A percentile compares a stretch with the other conserved stretches of the same genome.
Conservation (phyloP, 1,284 basidiomycete species). For the Apiotrichum sp. region DNA sequence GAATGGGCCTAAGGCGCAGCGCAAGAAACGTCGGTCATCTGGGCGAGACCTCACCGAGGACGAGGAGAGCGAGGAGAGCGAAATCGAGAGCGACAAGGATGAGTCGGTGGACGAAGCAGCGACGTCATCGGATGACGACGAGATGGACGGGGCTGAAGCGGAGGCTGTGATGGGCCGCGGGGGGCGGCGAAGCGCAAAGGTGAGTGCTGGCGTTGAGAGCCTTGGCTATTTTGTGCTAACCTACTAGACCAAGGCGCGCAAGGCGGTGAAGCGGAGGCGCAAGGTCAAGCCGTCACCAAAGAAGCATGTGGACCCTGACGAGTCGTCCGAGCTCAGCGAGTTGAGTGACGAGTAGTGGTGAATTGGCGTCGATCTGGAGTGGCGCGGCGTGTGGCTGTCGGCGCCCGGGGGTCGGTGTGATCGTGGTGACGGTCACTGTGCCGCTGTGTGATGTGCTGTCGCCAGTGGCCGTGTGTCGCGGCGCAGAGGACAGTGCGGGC, state of each 20-base stretch:
- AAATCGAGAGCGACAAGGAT: constrained; percentile 8
- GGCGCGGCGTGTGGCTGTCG: no score
- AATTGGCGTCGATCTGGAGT: neutral
- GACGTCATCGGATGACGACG: constrained; percentile 9
- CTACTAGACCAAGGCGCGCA: constrained; percentile 34
- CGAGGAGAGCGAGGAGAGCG: constrained; percentile 4
- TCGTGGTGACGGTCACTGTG: no score
- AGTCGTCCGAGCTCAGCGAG: constrained; percentile 5
- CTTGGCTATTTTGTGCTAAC: neutral
- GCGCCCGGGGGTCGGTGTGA: no score
- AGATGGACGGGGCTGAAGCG: constrained; percentile 17
- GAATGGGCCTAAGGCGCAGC: constrained; percentile 1
- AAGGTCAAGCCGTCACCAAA: neutral
- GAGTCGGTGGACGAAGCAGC: constrained; percentile 3
- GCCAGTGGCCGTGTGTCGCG: no score
- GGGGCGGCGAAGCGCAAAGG: constrained; percentile 39
- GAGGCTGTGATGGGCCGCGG: constrained; percentile 35
- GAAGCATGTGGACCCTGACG: neutral
- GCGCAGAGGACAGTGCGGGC: no score
- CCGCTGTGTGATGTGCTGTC: no score
- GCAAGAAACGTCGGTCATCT: constrained; percentile 10
- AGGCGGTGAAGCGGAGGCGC: constrained; percentile 20
- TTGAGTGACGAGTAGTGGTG: constrained; percentile 3
- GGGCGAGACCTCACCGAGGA: neutral
- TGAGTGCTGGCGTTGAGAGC: constrained; percentile 13